Base-by-base conservation (phyloP, 1,139 yeast genomes). In the Hemisphaericaspora subhashii region DNA sequence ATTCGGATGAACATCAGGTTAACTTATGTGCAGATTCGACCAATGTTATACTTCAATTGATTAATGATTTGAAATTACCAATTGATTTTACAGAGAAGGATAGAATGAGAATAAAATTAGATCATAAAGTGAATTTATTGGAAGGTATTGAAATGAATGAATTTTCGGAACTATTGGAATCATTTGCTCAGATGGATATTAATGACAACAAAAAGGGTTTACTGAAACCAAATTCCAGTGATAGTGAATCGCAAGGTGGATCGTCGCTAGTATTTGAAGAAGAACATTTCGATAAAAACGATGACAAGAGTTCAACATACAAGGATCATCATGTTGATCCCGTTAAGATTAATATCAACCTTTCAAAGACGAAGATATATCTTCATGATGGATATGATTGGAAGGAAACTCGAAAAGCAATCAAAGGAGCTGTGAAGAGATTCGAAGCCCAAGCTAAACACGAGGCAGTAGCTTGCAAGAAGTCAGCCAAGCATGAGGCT, bases 351-450 rank as follows among this genome's bases (percentile, higher is more conserved):
- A 63, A 61, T 37, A 45, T 70, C 5, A 67, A 66, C 40, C 52
- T 74, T 8, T 55, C 69, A 5, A 70, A 68, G 33, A 58, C 72
- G 0, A 60, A 60, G 3, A 62, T 92, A 43, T 80, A 76, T 42
- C 62, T 92, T 29, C 81, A 78, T 56, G 98, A 92, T 64, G 99
- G 99, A 0, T 92, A 83, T 54, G 98, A 92, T 56, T 89, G 98
- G 96, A 77, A 77, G 41, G 79, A 79, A 35, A 88, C 98, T 0
- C 71, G 95, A 44, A 72, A 70, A 30, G 72, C 80, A 0, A 83
- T 92, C 20, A 67, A 73, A 16, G 75, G 72, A 5, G 86, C 87
- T 0, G 83, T 90, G 0, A 73, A 72, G 40, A 62, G 75, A 25
- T 78, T 86, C 11, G 87, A 83, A 48, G 65, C 62, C 10, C 72